Conservation (phyloP, 257 asterid genomes). For the Coffea eugenioides region DNA sequence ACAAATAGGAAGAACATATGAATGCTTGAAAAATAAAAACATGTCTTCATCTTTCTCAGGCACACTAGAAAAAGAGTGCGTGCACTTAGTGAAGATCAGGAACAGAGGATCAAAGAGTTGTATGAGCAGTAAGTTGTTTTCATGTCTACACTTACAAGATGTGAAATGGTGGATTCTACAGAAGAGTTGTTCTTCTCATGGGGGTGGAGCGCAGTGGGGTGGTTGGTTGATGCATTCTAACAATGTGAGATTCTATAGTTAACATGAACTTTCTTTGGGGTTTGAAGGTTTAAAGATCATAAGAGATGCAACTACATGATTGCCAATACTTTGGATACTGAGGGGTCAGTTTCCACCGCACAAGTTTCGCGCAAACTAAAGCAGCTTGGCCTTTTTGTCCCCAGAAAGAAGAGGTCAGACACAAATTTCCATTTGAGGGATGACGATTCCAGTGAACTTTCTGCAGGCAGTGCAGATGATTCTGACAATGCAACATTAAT, state of each 20-base stretch:
- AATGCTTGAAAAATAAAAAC: not conserved
- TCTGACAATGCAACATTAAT: conserved; percentile 70
- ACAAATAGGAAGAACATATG: too few species aligned
- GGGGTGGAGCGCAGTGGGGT: not conserved
- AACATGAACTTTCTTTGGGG: conserved; percentile 20
- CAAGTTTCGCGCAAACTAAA: conserved; percentile 80
- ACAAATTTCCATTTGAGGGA: conserved; percentile 52
- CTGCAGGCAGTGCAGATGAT: conserved; percentile 39
- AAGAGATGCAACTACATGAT: conserved; percentile 87
- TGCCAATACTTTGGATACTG: conserved; percentile 74
- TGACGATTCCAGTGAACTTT: conserved; percentile 38
- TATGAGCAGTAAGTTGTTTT: conserved; percentile 74
- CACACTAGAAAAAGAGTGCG: conserved; percentile 70
- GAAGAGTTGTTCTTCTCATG: too few species aligned
- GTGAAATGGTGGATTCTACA: not conserved
- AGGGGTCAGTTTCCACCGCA: conserved; percentile 60
- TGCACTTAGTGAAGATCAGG: conserved; percentile 73
- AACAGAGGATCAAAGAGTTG: conserved; percentile 71
- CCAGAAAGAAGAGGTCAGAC: conserved; percentile 47
- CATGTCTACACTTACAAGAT: conserved; percentile 12
- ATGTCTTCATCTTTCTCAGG: conserved; percentile 40
- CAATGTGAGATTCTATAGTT: not conserved
- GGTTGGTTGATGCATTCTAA: not conserved
- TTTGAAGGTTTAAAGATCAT: conserved; percentile 75
- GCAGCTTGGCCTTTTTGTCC: conserved; percentile 74